phyloP scores from a whole-genome alignment of 2,329 filamentous ascomycete species.

The Chaetomium sp. region DNA sequence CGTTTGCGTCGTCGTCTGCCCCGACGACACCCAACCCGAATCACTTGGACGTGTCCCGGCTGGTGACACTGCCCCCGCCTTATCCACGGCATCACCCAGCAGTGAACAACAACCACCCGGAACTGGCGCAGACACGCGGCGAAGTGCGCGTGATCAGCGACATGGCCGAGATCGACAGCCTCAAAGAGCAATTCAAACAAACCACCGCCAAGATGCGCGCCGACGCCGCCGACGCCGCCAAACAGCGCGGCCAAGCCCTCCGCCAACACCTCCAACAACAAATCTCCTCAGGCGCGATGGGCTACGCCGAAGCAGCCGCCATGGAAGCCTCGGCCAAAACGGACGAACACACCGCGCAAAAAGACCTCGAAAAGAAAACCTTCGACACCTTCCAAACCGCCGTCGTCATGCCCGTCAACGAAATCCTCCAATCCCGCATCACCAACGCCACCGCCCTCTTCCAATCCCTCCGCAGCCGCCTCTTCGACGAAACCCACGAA shows the following conservation, averaged over 20 bases:
- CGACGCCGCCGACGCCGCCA: conserved; percentile 44
- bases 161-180: conserved; percentile 62
- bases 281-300: conserved; percentile 70
- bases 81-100: conserved; percentile 93
- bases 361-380: conserved; percentile 68
- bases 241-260: conserved; percentile 56
- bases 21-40: conserved; percentile 43
- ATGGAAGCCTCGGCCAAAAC: conserved; percentile 69
- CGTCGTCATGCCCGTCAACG: conserved; percentile 79
- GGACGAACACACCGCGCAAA: conserved; percentile 63
- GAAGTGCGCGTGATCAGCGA: conserved; percentile 69
- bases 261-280: conserved; percentile 71
- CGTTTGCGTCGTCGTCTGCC: conserved; percentile 37
- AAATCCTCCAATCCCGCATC: conserved; percentile 70
- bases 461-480: conserved; percentile 61
- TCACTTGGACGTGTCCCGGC: conserved; percentile 78
- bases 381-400: conserved; percentile 79
- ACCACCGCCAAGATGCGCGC: conserved; percentile 54
- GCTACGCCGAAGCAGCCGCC: conserved; percentile 73
- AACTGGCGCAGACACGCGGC: conserved; percentile 70
- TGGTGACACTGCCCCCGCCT: conserved; percentile 87
- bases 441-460: conserved; percentile 70
- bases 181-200: conserved; percentile 55
- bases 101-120: conserved; percentile 91
- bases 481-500: conserved; percentile 65